Base-by-base conservation (phyloP, 75 land plant species). In the Cunninghamia lanceolata region DNA sequence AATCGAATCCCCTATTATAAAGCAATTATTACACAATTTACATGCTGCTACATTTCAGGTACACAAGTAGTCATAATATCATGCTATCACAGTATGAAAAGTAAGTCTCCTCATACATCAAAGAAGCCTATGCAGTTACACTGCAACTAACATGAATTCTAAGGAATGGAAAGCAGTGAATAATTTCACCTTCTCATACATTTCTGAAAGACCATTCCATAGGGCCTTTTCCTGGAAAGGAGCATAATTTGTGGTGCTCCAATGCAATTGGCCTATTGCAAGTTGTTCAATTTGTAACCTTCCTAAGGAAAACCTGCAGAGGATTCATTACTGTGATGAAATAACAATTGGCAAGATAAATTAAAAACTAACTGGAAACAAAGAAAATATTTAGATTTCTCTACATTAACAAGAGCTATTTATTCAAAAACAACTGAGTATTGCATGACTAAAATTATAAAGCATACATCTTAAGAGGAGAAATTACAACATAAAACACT, bases 211-310 rank as follows among this genome's bases (percentile, higher is more conserved):
- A 50, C 99, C 99, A 91, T 94, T 93, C 99, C 99, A 98, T 15
- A 98, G 93, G 74, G 98, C 99, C 76, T 42, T 82, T 90, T 98
- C 99, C 74, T 96, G 99, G 39, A 95, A 84, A 59, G 98, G 99
- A 80, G 99, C 99, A 92, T 98, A 98, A 82, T 98, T 98, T 87
- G 99, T 95, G 42, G 99, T 92, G 74, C 96, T 95, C 99, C 99
- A 98, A 85, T 98, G 99, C 85, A 98, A 88, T 83, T 98, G 99
- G 9, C 99, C 99, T 39, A 98, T 93, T 53, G 94, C 98, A 83
- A 98, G 94, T 88, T 96, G 93, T 45, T 95, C 95, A 92, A 96
- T 86, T 84, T 96, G 93, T 90, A 98, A 78, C 59, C 99, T 86
- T 56, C 89, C 90, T 66, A 96, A 89, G 15, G 99, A 98, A 39